Evolutionary conservation across 2,329 filamentous ascomycete species (phyloP).

Genomic region (Paradendryphiella salina): DNA sequence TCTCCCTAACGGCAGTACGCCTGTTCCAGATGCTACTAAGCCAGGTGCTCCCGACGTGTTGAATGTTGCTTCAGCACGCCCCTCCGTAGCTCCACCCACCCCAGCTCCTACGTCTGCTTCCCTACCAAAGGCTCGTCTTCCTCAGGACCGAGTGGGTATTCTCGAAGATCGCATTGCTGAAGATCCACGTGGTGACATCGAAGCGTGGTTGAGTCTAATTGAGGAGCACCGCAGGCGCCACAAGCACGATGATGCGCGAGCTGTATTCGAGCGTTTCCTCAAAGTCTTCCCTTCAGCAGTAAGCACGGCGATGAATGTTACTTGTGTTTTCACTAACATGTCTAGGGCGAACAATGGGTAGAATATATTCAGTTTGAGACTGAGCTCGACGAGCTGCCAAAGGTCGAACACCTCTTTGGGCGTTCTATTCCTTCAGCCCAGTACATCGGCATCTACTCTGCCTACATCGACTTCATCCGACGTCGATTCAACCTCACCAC

Average conservation of each 20-base stretch:
- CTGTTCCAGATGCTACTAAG: conserved; percentile 44
- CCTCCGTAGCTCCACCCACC: conserved; percentile 48
- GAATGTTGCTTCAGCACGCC: conserved; percentile 38
- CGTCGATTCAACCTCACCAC: conserved; percentile 84
- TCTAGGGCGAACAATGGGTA: conserved; percentile 87
- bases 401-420: conserved; percentile 81
- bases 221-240: conserved; percentile 79
- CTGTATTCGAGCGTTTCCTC: conserved; percentile 83
- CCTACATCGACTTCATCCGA: conserved; percentile 94
- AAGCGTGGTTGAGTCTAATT: conserved; percentile 88
- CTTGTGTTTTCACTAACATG: conserved; percentile 52
- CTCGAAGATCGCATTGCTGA: conserved; percentile 90
- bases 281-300: conserved; percentile 88
- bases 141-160: conserved; percentile 74
- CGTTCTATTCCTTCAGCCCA: conserved; percentile 76
- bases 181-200: conserved; percentile 88
- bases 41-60: conserved; percentile 34
- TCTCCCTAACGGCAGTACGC: conserved; percentile 52
- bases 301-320: conserved; percentile 53
- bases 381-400: conserved; percentile 77
- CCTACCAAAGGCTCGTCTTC: conserved; percentile 58
- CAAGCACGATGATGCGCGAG: conserved; percentile 78
- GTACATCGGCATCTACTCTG: conserved; percentile 85
- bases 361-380: conserved; percentile 88
- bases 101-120: conserved; percentile 36